These are phyloP conservation scores for Skeletonema grethae DNA, from an alignment of 108 stramenopile species.

Conservation along the genomic window DNA sequence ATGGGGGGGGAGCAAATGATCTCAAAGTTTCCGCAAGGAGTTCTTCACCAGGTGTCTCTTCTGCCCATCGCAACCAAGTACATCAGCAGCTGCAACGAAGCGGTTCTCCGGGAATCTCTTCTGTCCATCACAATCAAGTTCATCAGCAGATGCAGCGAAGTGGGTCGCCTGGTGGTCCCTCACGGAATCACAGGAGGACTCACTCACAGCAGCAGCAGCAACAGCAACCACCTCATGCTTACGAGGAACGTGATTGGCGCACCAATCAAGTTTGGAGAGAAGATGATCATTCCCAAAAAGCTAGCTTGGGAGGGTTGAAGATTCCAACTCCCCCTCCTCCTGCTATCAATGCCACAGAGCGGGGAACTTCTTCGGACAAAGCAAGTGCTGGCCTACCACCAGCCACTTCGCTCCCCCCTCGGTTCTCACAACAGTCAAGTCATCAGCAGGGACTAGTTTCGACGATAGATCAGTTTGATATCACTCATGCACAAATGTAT, in stretches of 20 bases:
- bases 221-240: slow-evolving; percentile 1
- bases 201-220: neutral
- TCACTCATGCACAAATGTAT: slow-evolving; percentile 18
- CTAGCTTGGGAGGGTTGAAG: neutral
- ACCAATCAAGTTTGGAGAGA: slow-evolving; percentile 31
- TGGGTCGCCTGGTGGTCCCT: too few species aligned
- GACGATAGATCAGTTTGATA: slow-evolving; percentile 36
- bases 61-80: neutral
- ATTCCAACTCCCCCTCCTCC: neutral
- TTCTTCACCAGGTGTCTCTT: neutral
- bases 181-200: neutral
- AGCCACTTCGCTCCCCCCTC: neutral
- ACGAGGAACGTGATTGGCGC: slow-evolving; percentile 26
- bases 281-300: slow-evolving; percentile 20
- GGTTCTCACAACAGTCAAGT: neutral
- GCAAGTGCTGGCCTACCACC: neutral
- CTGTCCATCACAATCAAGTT: neutral
- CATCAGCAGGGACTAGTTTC: neutral
- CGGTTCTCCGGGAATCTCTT: neutral
- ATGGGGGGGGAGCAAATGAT: neutral
- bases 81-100: neutral
- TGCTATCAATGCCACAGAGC: neutral
- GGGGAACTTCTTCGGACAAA: neutral
- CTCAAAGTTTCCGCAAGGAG: neutral
- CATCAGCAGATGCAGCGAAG: neutral